Evolutionary conservation across 768 basidiomycete species (phyloP).

Genomic region (Amanita jacksonii): DNA sequence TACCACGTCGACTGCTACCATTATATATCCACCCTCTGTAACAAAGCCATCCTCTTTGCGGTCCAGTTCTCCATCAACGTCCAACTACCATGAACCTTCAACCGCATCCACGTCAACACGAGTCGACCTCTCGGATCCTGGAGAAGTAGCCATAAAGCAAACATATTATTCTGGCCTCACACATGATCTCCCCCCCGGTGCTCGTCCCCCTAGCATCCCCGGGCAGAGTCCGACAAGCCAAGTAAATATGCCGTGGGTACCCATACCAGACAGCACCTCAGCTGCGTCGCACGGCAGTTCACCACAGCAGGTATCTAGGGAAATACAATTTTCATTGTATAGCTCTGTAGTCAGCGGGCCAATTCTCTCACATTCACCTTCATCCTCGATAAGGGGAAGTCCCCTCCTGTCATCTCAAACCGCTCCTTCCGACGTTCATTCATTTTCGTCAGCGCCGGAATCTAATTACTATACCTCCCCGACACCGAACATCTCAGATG

Average conservation of each 20-base stretch:
- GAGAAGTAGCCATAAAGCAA: neutral
- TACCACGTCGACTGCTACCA: neutral
- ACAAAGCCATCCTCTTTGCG: neutral
- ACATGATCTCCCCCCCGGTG: too few relatives aligned
- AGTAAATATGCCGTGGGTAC: neutral
- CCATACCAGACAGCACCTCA: neutral
- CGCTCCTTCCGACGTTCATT: conserved; percentile 3
- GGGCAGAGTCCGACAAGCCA: neutral
- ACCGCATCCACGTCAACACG: neutral
- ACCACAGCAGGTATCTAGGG: neutral
- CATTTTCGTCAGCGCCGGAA: neutral
- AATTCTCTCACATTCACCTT: conserved; percentile 5
- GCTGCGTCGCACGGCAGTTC: neutral
- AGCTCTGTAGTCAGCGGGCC: neutral
- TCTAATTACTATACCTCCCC: neutral
- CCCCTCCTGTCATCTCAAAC: neutral
- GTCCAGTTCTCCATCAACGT: neutral
- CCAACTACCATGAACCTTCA: neutral
- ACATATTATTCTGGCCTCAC: neutral
- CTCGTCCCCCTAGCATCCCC: conserved; percentile 2
- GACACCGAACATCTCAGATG: neutral
- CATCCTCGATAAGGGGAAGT: conserved; percentile 1
- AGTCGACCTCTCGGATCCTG: neutral
- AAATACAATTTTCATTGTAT: neutral
- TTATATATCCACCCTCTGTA: too few relatives aligned